Percentiles rank a stretch among this genome's conserved stretches.
Conservation (phyloP, 129 eudicot species). For the Pittosporum tobira region DNA sequence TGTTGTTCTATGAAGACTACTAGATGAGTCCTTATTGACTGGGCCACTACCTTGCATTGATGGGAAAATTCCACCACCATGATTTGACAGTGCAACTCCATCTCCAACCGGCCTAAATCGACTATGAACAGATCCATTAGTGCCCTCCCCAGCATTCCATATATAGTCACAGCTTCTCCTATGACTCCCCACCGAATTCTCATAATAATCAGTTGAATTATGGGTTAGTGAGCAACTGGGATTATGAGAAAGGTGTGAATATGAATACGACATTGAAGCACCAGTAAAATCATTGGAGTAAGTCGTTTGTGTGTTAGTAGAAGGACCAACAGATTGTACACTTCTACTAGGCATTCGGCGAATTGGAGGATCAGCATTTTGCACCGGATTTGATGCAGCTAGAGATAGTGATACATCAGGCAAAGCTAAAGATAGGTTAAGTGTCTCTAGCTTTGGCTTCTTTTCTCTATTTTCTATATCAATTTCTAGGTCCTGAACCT, state of each 20-base stretch:
- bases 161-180: conserved; percentile 60
- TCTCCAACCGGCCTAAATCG: conserved; percentile 88
- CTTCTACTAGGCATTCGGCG: conserved; percentile 53
- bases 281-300: conserved; percentile 73
- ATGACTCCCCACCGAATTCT: conserved; percentile 65
- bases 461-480: conserved; percentile 49
- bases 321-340: conserved; percentile 41
- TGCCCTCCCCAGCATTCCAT: conserved; percentile 94
- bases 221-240: conserved; percentile 86
- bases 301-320: conserved; percentile 40
- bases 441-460: conserved; percentile 70
- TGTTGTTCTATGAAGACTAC: conserved; percentile 17
- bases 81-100: conserved; percentile 49
- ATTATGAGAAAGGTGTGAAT: conserved; percentile 79
- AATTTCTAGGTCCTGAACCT: conserved; percentile 40
- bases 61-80: conserved; percentile 28
- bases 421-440: conserved; percentile 69
- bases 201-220: conserved; percentile 68
- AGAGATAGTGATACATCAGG: conserved; percentile 76
- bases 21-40: conserved; percentile 9
- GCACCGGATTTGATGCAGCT: conserved; percentile 51
- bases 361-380: conserved; percentile 44
- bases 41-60: conserved; percentile 33
- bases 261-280: conserved; percentile 69
- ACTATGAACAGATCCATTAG: conserved; percentile 91